These are phyloP conservation scores for Nothopassalora personata DNA, from an alignment of 2,329 filamentous ascomycete genomes.

Conservation along the genomic window DNA sequence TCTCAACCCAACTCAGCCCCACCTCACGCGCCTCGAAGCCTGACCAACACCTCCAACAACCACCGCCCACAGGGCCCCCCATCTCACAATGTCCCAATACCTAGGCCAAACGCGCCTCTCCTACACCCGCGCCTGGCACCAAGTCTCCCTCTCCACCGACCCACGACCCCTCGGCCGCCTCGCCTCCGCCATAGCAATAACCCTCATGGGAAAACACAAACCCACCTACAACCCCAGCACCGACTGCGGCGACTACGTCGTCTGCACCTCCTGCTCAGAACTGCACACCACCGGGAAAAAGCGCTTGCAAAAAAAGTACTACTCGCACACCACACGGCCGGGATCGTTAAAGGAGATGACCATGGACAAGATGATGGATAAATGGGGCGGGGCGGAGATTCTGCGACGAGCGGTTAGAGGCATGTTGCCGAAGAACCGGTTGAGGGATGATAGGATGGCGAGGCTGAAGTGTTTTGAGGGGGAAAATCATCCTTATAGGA, in stretches of 20 bases:
- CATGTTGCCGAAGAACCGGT: constrained; percentile 95
- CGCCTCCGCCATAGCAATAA: constrained; percentile 76
- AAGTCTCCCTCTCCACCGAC: constrained; percentile 65
- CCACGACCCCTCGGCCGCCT: constrained; percentile 80
- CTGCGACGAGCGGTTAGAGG: constrained; percentile 86
- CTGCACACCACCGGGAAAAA: constrained; percentile 88
- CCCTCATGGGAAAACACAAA: constrained; percentile 98
- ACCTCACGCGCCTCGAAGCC: too few species aligned
- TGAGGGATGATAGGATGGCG: constrained; percentile 80
- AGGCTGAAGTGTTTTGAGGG: constrained; percentile 93
- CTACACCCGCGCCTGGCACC: constrained; percentile 95
- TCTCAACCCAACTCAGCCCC: too few species aligned
- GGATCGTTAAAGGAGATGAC: constrained; percentile 81
- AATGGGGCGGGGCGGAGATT: constrained; percentile 89
- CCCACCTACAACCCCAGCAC: constrained; percentile 95
- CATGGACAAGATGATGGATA: constrained; percentile 91
- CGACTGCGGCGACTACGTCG: constrained; percentile 98
- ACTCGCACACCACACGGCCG: constrained; percentile 85
- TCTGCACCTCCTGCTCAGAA: constrained; percentile 75
- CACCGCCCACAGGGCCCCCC: not conserved
- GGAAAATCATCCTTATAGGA: constrained; percentile 81
- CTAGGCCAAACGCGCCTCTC: constrained; percentile 82
- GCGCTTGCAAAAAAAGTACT: constrained; percentile 90
- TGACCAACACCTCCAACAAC: too few species aligned
- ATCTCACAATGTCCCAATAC: constrained; percentile 65